Base-by-base conservation (phyloP, 1,139 yeast species). In the Blastobotrys apis region DNA sequence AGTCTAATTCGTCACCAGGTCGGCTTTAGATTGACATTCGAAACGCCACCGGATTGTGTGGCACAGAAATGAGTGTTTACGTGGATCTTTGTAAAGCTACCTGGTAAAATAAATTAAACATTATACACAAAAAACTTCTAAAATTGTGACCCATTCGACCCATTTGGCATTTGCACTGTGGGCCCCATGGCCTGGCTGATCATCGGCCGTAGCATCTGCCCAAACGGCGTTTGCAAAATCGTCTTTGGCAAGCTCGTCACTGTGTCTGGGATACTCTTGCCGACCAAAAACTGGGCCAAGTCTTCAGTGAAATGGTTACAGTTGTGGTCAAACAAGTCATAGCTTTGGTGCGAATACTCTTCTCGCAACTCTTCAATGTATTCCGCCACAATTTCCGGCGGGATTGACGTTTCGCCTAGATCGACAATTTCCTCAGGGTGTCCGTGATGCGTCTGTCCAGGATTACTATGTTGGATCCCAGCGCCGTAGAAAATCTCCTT, bases 261-360 rank as follows among this genome's bases (percentile, higher is more conserved):
- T 40, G 68, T 62, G 8, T 54, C 69, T 42, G 69, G 82, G 63
- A 63, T 76, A 65, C 56, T 72, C 57, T 69, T 66, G 13, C 82
- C 84, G 33, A 77, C 79, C 50, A 80, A 65, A 52, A 81, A 81
- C 52, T 81, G 81, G 39, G 77, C 60, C 45, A 78, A 56, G 38
- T 73, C 77, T 51, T 80, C 75, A 13, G 83, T 72, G 63, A 81
- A 80, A 53, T 81, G 84, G 62, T 81, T 81, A 61, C 88, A 81
- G 57, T 81, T 81, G 62, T 81, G 81, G 44, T 74, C 74, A 50
- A 81, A 79, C 50, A 81, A 63, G 51, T 80, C 79, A 59, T 81
- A 81, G 20, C 64, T 68, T 6, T 65, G 65, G 1, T 77, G 74
- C 31, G 72, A 68, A 56, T 71, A 80, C 21, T 69, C 74, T 10